These are phyloP conservation scores for Areca catechu DNA, from an alignment of 176 grass and related monocot genomes.

Conservation along the genomic window DNA sequence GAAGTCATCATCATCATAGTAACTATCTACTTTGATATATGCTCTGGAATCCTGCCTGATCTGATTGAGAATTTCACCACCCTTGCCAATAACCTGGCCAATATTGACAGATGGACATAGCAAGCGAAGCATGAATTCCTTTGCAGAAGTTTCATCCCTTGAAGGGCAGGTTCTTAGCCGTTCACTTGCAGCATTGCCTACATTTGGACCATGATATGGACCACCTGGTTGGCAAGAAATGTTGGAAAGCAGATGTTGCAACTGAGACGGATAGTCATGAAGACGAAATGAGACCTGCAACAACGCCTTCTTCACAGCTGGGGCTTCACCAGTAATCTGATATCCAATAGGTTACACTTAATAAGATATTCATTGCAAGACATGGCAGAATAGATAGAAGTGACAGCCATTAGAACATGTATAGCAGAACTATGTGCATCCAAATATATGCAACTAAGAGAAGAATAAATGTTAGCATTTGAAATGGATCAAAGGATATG, in stretches of 20 bases:
- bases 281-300: conserved; percentile 68
- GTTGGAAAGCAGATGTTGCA: conserved; percentile 58
- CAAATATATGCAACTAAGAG: too few relatives aligned
- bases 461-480: too few relatives aligned
- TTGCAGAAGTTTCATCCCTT: conserved; percentile 66
- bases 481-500: too few relatives aligned
- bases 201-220: conserved; percentile 36
- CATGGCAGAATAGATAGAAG: too few relatives aligned
- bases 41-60: conserved; percentile 96
- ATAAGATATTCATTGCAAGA: too few relatives aligned
- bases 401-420: too few relatives aligned
- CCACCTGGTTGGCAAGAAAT: not conserved
- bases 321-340: conserved; percentile 65
- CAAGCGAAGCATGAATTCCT: conserved; percentile 74
- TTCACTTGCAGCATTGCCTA: conserved; percentile 50
- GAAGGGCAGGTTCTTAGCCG: conserved; percentile 61
- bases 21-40: conserved; percentile 82
- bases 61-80: conserved; percentile 86
- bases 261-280: conserved; percentile 90
- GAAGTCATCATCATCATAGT: conserved; percentile 67
- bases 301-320: conserved; percentile 78
- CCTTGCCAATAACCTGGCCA: conserved; percentile 94
- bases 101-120: conserved; percentile 63
- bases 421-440: too few relatives aligned
- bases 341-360: not conserved